A percentile compares a stretch with the other conserved stretches of the same genome.
Evolutionary conservation across 2,329 filamentous ascomycete genomes (phyloP).

Genomic region (Exophiala spinifera): DNA sequence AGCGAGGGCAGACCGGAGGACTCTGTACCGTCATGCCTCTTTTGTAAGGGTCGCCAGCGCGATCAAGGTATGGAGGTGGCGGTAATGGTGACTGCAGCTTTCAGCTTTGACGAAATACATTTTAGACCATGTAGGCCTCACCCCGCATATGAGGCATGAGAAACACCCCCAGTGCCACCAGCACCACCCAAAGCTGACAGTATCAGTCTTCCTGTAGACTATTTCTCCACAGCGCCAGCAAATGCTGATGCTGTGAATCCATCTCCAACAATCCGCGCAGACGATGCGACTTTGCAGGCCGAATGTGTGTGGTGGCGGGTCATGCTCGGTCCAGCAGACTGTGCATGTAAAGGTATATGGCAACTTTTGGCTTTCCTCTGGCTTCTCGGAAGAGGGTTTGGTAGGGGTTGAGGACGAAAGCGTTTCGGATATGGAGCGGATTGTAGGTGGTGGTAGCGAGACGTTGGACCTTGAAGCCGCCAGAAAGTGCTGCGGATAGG

Average conservation of each 20-base stretch:
- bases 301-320: constrained; percentile 17
- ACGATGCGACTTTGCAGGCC: constrained; percentile 24
- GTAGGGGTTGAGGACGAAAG: not conserved
- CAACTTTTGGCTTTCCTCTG: not conserved
- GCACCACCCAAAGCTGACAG: constrained; percentile 32
- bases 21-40: constrained; percentile 21
- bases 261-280: constrained; percentile 28
- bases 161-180: constrained; percentile 35
- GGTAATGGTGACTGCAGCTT: constrained; percentile 19
- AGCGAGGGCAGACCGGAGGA: constrained; percentile 25
- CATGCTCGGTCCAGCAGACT: constrained; percentile 20
- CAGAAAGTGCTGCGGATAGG: constrained; percentile 14
- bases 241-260: constrained; percentile 27
- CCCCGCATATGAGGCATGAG: constrained; percentile 31
- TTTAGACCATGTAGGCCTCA: constrained; percentile 2
- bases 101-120: not conserved
- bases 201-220: constrained; percentile 28
- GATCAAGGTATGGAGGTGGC: constrained; percentile 23
- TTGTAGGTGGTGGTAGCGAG: constrained; percentile 7
- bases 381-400: not conserved
- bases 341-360: constrained; percentile 22
- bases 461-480: constrained; percentile 8
- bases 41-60: constrained; percentile 17
- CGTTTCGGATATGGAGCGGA: constrained; percentile 7
- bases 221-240: constrained; percentile 32